phyloP scores from a whole-genome alignment of 139 green algal genomes.

The Dunaliella sp. region DNA sequence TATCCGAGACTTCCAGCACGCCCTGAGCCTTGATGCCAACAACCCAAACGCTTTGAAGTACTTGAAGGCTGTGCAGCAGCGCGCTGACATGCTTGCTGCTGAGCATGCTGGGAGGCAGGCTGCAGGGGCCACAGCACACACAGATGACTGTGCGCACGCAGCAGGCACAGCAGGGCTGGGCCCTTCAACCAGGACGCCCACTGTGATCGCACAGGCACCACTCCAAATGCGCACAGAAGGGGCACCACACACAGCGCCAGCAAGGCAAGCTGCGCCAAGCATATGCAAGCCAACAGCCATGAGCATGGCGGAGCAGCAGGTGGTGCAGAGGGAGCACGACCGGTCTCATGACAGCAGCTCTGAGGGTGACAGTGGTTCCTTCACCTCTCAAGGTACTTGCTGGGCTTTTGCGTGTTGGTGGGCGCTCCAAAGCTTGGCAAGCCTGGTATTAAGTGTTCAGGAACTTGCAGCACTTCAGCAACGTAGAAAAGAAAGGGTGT shows the following conservation, averaged over 20 bases:
- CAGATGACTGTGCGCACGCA: no score
- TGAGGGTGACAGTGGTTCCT: background rate
- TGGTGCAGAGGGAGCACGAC: background rate
- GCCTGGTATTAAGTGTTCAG: no score
- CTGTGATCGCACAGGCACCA: background rate
- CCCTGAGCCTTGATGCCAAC: background rate
- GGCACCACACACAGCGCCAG: no score
- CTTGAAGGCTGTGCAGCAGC: background rate
- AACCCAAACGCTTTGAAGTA: background rate
- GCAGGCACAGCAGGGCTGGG: background rate
- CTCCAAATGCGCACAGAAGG: background rate
- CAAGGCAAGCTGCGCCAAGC: background rate
- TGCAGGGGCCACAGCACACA: background rate
- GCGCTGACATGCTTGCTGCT: background rate
- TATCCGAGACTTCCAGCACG: background rate
- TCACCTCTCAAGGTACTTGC: background rate
- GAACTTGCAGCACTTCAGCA: no score
- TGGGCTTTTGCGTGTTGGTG: no score
- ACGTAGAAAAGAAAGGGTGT: no score
- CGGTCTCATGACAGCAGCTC: background rate
- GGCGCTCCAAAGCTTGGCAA: no score
- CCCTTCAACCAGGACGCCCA: background rate
- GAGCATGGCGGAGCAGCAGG: background rate
- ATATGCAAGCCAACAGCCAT: background rate
- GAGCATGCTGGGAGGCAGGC: background rate